Base-by-base conservation (phyloP, 768 basidiomycete species). In the Lentinus tigrinus region DNA sequence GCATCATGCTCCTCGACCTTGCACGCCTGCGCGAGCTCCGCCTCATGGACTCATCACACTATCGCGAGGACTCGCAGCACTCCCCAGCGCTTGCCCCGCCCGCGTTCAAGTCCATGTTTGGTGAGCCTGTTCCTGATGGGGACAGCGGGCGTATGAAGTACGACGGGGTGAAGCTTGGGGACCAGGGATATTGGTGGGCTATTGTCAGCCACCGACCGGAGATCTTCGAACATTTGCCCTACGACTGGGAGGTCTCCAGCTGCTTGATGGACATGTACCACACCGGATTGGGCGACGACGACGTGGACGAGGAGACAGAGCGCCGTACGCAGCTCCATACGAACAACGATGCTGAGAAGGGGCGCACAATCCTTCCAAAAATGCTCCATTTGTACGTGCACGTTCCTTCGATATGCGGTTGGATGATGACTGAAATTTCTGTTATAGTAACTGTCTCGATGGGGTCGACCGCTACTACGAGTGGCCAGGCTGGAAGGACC, bases 141-240 rank as follows among this genome's bases (percentile, higher is more conserved):
- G 78, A 77, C 2, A 71, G 67, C 16, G 58, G 54, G 0, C 42
- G 48, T 31, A 11, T 51, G 21, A 42, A 43, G 21, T 79, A 79
- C 56, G 64, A 73, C 43, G 75, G 77, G 59, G 79, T 78, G 3
- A 75, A 73, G n/a, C 73, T 82, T 31, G 80, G 79, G 37, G 81
- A 81, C 63, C 79, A 82, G 65, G 78, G 78, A 3, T 82, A 78
- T 58, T 82, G 78, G 78, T 82, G 79, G 79, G 79, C 80, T 47
- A 78, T 82, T 58, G 75, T 80, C n/a, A 72, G 73, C 57, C 67
- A 77, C 56, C 72, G 70, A 37, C 70, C 67, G 14, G 75, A 78
- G 36, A 63, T 81, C 8, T 78, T 76, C 56, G 70, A 74, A 61
- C 78, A 75, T 39, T 64, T 82, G 52, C 70, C 68, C 54, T 78